Evolutionary conservation across 1,284 basidiomycete species (phyloP).

Genomic region (Schizophyllum commune): DNA sequence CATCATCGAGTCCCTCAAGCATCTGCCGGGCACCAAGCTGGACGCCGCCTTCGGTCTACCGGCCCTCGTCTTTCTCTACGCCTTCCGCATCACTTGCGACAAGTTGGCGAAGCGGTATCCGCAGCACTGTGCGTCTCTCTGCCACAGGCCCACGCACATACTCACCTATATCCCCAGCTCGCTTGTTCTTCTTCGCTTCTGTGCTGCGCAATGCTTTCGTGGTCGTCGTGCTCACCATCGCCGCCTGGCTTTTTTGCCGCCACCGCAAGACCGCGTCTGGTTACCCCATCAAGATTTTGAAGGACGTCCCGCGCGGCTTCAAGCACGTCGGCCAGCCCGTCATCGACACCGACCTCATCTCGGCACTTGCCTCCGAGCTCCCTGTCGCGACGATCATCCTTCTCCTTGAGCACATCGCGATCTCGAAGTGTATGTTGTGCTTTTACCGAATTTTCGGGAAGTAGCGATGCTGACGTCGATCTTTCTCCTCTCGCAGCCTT

Average conservation of each 20-base stretch:
- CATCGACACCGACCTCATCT: constrained; percentile 58
- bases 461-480: constrained; percentile 1
- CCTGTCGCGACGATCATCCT: constrained; percentile 94
- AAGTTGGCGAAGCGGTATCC: constrained; percentile 62
- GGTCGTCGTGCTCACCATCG: constrained; percentile 78
- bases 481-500: constrained; percentile 67
- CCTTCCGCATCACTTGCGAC: constrained; percentile 62
- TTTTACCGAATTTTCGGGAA: constrained; percentile 11
- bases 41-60: constrained; percentile 90
- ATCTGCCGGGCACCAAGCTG: constrained; percentile 60
- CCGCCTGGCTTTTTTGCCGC: constrained; percentile 77
- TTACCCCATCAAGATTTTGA: constrained; percentile 75
- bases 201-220: constrained; percentile 85
- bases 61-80: constrained; percentile 70
- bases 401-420: constrained; percentile 94
- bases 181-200: constrained; percentile 81
- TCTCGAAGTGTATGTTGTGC: constrained; percentile 54
- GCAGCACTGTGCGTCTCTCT: constrained; percentile 38
- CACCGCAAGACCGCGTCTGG: constrained; percentile 50
- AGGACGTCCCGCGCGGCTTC: constrained; percentile 78
- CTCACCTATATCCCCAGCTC: constrained; percentile 31
- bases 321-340: constrained; percentile 64
- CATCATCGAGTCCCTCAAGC: constrained; percentile 88
- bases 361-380: constrained; percentile 68
- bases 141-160: not conserved